Percentiles rank a stretch among this genome's conserved stretches.
Evolutionary conservation across 164 flowering plant genomes (phyloP).

Genomic region (Platanus orientalis): DNA sequence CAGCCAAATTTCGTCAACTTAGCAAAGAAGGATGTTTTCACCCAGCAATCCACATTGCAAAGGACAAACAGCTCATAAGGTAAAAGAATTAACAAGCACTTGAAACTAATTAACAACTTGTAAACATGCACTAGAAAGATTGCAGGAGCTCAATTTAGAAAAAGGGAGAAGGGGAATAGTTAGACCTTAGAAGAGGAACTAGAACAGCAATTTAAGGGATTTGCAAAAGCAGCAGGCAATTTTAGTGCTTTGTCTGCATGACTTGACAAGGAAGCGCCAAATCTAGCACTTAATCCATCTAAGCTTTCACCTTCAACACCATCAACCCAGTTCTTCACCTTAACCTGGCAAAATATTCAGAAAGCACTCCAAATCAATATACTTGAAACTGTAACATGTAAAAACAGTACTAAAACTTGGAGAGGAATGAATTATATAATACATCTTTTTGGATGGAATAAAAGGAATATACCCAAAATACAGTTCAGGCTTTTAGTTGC

Average conservation of each 20-base stretch:
- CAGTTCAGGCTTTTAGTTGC: no score
- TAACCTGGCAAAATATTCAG: conserved; percentile 46
- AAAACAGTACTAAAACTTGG: no score
- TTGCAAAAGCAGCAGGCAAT: conserved; percentile 43
- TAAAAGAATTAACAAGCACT: not conserved
- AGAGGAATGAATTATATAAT: no score
- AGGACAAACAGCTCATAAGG: not conserved
- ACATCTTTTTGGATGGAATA: no score
- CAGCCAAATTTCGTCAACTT: not conserved
- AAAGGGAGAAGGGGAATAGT: conserved; percentile 1
- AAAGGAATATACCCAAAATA: no score
- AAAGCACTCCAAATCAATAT: not conserved
- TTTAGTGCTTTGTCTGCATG: conserved; percentile 27
- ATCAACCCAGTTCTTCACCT: conserved; percentile 70
- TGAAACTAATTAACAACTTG: not conserved
- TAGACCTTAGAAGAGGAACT: conserved; percentile 53
- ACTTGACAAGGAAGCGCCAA: conserved; percentile 63
- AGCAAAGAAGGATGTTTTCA: not conserved
- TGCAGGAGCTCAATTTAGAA: not conserved
- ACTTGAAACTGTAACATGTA: no score
- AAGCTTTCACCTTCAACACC: conserved; percentile 40
- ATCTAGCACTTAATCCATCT: conserved; percentile 60
- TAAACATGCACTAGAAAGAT: not conserved
- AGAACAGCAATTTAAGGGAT: conserved; percentile 60
- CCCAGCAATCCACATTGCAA: not conserved